Conservation (phyloP, 202 grass and related monocot species). For the Setaria italica region DNA sequence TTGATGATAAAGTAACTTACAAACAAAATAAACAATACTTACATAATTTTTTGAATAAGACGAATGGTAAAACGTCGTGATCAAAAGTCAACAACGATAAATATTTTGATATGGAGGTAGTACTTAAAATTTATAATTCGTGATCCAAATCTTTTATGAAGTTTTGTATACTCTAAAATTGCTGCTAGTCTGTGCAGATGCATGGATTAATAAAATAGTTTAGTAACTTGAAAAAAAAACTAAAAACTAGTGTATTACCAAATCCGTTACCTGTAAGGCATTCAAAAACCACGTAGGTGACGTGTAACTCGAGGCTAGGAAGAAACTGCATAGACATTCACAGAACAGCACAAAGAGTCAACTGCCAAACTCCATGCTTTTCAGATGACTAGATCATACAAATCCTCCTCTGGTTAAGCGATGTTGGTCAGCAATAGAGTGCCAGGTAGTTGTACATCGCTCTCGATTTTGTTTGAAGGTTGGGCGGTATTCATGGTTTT, state of each 20-base stretch:
- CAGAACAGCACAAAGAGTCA: background rate
- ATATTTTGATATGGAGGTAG: too few species aligned
- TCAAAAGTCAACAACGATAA: too few species aligned
- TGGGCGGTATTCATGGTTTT: conserved; percentile 19
- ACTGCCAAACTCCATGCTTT: background rate
- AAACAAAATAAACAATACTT: too few species aligned
- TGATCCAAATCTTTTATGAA: background rate
- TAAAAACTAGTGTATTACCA: too few species aligned
- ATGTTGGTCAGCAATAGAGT: background rate
- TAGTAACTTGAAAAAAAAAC: too few species aligned
- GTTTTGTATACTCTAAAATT: background rate
- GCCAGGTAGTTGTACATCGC: conserved; percentile 3
- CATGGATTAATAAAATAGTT: background rate
- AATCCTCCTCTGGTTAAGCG: background rate
- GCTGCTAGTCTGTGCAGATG: background rate
- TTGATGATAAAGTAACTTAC: too few species aligned
- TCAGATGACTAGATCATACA: background rate
- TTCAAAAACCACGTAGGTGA: background rate
- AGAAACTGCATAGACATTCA: conserved; percentile 16
- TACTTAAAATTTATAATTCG: background rate
- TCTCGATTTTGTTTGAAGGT: conserved; percentile 22
- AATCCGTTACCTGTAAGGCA: background rate
- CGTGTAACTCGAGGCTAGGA: background rate
- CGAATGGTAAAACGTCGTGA: too few species aligned
- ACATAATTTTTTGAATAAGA: too few species aligned